These are phyloP conservation scores for Pestalotiopsis sp. DNA, from an alignment of 2,329 filamentous ascomycete species.

Conservation along the genomic window DNA sequence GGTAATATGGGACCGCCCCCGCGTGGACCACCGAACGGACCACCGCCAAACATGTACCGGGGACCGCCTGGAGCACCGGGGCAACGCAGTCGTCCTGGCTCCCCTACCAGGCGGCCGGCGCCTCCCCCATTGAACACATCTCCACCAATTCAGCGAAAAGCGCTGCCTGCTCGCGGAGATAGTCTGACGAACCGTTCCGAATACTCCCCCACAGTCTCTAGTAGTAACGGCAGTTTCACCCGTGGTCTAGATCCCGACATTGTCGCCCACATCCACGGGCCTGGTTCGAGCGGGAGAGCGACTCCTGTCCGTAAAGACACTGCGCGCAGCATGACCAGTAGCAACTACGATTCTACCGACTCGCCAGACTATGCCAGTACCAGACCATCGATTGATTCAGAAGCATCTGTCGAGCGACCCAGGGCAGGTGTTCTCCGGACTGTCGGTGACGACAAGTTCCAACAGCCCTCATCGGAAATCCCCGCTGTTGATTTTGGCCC, in stretches of 20 bases:
- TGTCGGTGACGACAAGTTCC: constrained; percentile 57
- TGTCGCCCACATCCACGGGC: constrained; percentile 47
- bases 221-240: constrained; percentile 38
- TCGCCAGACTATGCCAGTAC: constrained; percentile 82
- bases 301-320: constrained; percentile 38
- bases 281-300: constrained; percentile 29
- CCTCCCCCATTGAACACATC: constrained; percentile 38
- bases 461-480: constrained; percentile 49
- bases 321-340: constrained; percentile 39
- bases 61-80: constrained; percentile 26
- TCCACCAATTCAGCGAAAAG: constrained; percentile 53
- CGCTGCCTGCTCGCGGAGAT: constrained; percentile 45
- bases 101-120: constrained; percentile 22
- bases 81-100: constrained; percentile 21
- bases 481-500: constrained; percentile 85
- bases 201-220: constrained; percentile 38
- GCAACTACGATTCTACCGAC: constrained; percentile 60
- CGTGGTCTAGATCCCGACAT: constrained; percentile 50
- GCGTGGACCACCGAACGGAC: constrained; percentile 28
- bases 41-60: constrained; percentile 29
- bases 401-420: constrained; percentile 63
- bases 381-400: constrained; percentile 52
- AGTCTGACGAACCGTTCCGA: constrained; percentile 42
- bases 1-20: constrained; percentile 27
- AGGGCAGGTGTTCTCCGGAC: constrained; percentile 81